Evolutionary conservation across 352 stramenopile genomes (phyloP).

Genomic region (Pythium phragmiticola): DNA sequence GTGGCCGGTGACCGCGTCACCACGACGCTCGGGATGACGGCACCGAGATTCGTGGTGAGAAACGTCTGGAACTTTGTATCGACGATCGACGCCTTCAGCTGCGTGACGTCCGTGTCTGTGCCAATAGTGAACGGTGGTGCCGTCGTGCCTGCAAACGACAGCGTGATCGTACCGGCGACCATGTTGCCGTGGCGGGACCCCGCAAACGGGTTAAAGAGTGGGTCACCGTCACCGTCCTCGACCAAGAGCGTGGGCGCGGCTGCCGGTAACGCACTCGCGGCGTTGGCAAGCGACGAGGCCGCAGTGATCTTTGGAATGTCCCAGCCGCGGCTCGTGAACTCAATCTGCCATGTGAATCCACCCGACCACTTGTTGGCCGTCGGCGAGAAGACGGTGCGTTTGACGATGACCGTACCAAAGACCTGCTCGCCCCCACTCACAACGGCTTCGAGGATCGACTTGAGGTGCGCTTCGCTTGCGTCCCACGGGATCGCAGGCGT

Average conservation of each 20-base stretch:
- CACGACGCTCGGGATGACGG: slow-evolving; percentile 39
- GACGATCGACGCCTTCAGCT: slow-evolving; percentile 25
- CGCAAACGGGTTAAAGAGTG: slow-evolving; percentile 47
- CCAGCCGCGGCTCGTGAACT: slow-evolving; percentile 80
- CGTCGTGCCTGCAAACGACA: slow-evolving; percentile 48
- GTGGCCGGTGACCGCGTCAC: slow-evolving; percentile 65
- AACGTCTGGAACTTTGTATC: slow-evolving; percentile 49
- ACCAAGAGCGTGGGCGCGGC: slow-evolving; percentile 30
- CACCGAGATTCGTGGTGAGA: slow-evolving; percentile 36
- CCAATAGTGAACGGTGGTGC: slow-evolving; percentile 41
- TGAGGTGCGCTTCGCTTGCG: slow-evolving; percentile 56
- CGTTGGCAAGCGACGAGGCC: slow-evolving; percentile 29
- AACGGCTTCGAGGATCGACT: slow-evolving; percentile 51
- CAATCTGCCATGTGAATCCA: slow-evolving; percentile 93
- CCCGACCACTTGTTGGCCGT: slow-evolving; percentile 90
- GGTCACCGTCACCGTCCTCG: slow-evolving; percentile 38
- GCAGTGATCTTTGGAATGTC: slow-evolving; percentile 84
- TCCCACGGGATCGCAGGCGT: slow-evolving; percentile 71
- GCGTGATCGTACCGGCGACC: slow-evolving; percentile 79
- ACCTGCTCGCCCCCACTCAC: slow-evolving; percentile 44
- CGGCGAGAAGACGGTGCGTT: slow-evolving; percentile 76
- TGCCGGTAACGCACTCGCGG: slow-evolving; percentile 16
- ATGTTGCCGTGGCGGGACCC: slow-evolving; percentile 90
- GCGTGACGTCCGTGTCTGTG: slow-evolving; percentile 35
- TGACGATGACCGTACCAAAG: slow-evolving; percentile 87